Conservation (phyloP, 1,139 yeast species). For the Wickerhamiella infanticola region DNA sequence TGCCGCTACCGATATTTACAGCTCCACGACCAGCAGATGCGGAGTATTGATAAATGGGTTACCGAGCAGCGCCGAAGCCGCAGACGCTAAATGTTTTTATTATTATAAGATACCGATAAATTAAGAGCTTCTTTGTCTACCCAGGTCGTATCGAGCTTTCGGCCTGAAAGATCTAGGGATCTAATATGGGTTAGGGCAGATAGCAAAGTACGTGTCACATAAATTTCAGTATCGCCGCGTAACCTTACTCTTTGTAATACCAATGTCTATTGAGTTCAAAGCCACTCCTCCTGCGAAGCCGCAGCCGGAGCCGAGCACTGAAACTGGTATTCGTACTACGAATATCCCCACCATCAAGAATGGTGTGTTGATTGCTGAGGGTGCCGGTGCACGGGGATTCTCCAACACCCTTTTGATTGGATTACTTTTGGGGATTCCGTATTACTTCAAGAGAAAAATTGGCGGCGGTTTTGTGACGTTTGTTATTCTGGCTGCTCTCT, state of each 20-base stretch:
- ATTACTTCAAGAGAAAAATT: constrained; percentile 43
- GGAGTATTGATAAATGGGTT: not conserved
- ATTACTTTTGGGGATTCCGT: constrained; percentile 47
- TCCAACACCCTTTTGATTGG: constrained; percentile 43
- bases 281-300: constrained; percentile 44
- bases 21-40: not conserved
- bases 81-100: too few relatives aligned
- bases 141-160: not conserved
- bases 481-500: constrained; percentile 35
- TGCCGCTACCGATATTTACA: constrained; percentile 1
- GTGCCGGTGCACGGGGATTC: constrained; percentile 70
- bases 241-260: not conserved
- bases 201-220: not conserved
- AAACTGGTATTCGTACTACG: constrained; percentile 41
- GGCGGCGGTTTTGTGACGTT: constrained; percentile 53
- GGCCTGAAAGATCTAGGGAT: not conserved
- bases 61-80: not conserved
- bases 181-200: not conserved
- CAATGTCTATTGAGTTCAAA: constrained; percentile 28
- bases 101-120: too few relatives aligned
- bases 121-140: too few relatives aligned
- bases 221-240: not conserved
- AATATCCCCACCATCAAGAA: constrained; percentile 58
- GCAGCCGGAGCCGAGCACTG: constrained; percentile 35
- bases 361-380: constrained; percentile 85